A percentile compares a stretch with the other conserved stretches of the same genome.
Conservation (phyloP, 805 yeast genomes). For the Metschnikowia chrysomelidarum region DNA sequence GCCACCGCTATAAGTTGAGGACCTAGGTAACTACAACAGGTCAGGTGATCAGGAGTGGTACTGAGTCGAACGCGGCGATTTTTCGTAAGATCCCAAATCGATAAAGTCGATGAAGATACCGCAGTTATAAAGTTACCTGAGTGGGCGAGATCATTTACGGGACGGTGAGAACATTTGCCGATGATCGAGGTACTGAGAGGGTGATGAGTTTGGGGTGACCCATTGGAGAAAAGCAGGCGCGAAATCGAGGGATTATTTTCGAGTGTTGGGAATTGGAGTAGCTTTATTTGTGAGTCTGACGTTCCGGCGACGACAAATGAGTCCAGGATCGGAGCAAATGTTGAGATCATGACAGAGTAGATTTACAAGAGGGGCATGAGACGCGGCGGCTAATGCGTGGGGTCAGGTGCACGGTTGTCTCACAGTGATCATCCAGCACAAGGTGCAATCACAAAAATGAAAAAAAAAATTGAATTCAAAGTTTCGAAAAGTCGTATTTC, state of each 20-base stretch:
- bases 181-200: constrained; percentile 6
- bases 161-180: constrained; percentile 19
- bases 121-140: constrained; percentile 11
- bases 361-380: too few relatives aligned
- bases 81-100: constrained; percentile 17
- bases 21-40: constrained; percentile 12
- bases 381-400: too few relatives aligned
- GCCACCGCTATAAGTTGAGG: constrained; percentile 15
- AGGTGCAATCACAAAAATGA: too few relatives aligned
- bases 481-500: too few relatives aligned
- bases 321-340: constrained; percentile 15
- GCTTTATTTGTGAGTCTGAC: constrained; percentile 13
- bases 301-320: constrained; percentile 15
- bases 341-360: constrained; percentile 13
- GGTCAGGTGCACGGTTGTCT: too few relatives aligned
- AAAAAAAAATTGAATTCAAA: too few relatives aligned
- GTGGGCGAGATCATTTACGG: constrained; percentile 14
- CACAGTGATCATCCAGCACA: too few relatives aligned
- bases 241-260: too few relatives aligned
- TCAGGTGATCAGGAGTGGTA: constrained; percentile 12
- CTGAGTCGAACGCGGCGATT: constrained; percentile 11
- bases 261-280: constrained; percentile 7
- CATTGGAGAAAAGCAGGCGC: too few relatives aligned
- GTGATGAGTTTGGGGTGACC: constrained; percentile 2
- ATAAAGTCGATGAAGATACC: constrained; percentile 12